Evolutionary conservation across 345 rosid genomes (phyloP).

Genomic region (Carallia brachiata): DNA sequence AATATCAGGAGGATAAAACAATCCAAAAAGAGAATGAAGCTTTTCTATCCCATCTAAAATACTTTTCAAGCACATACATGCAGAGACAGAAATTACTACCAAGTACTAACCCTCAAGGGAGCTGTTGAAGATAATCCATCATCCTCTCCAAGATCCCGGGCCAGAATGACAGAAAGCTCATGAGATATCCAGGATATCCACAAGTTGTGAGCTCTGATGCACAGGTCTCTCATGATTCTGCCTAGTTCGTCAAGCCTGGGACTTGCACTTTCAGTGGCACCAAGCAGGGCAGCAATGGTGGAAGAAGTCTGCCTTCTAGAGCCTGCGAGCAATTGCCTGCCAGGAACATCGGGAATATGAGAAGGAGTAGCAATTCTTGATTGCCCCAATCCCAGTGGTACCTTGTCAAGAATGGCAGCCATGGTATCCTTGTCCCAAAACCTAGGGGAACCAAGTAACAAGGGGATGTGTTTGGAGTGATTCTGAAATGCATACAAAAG

Average conservation of each 20-base stretch:
- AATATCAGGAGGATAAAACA: background rate
- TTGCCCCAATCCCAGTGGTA: conserved; percentile 62
- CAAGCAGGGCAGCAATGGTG: conserved; percentile 80
- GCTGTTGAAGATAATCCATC: conserved; percentile 76
- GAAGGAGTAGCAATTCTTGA: conserved; percentile 45
- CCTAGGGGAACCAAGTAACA: conserved; percentile 90
- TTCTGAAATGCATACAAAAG: conserved; percentile 79
- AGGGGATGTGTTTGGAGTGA: conserved; percentile 76
- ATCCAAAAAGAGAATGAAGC: background rate
- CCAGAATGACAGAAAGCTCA: conserved; percentile 77
- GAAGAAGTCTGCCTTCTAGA: conserved; percentile 67
- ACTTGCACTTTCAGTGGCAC: conserved; percentile 74
- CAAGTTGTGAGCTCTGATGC: conserved; percentile 81
- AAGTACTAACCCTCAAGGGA: conserved; percentile 63
- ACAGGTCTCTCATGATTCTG: conserved; percentile 56
- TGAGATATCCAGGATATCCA: conserved; percentile 91
- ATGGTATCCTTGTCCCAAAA: conserved; percentile 74
- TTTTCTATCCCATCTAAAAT: background rate
- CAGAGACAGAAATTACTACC: too few relatives aligned
- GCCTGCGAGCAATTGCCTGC: conserved; percentile 45
- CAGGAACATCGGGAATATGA: conserved; percentile 46
- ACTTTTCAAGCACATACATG: conserved; percentile 1
- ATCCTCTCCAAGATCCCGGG: conserved; percentile 63
- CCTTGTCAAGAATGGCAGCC: conserved; percentile 60
- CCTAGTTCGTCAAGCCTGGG: conserved; percentile 69